A percentile compares a stretch with the other conserved stretches of the same genome.
Conservation (phyloP, 2,329 filamentous ascomycete species). For the Fusarium liriodendri region DNA sequence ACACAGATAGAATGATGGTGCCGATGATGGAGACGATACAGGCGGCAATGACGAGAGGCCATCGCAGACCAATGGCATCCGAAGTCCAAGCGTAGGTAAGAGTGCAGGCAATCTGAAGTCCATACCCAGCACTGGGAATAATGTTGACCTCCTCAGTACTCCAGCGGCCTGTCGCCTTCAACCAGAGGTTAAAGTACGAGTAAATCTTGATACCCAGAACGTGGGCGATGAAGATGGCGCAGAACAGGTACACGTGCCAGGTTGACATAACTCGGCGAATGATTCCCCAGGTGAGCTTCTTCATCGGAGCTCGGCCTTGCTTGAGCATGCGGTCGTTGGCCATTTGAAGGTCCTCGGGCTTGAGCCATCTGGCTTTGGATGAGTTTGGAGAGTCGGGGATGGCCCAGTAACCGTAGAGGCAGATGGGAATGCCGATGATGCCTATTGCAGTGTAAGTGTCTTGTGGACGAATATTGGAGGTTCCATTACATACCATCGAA, state of each 20-base stretch:
- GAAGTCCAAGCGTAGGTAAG: slow-evolving; percentile 67
- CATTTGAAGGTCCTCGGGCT: slow-evolving; percentile 38
- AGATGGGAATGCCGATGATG: slow-evolving; percentile 48
- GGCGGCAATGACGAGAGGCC: slow-evolving; percentile 65
- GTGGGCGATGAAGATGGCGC: slow-evolving; percentile 48
- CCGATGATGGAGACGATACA: slow-evolving; percentile 51
- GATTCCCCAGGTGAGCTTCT: slow-evolving; percentile 45
- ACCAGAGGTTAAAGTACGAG: slow-evolving; percentile 49
- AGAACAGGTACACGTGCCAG: slow-evolving; percentile 49
- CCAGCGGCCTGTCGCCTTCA: slow-evolving; percentile 48
- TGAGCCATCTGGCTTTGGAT: slow-evolving; percentile 44
- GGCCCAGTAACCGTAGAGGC: slow-evolving; percentile 47
- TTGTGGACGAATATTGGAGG: too few species aligned
- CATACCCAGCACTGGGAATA: slow-evolving; percentile 57
- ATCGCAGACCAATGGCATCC: slow-evolving; percentile 62
- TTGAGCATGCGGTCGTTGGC: slow-evolving; percentile 47
- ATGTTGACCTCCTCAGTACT: slow-evolving; percentile 60
- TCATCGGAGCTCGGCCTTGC: slow-evolving; percentile 46
- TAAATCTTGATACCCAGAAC: slow-evolving; percentile 50
- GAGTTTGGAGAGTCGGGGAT: slow-evolving; percentile 47
- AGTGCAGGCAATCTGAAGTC: slow-evolving; percentile 57
- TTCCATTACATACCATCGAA: slow-evolving; percentile 49
- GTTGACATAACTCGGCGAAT: slow-evolving; percentile 44
- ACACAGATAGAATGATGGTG: slow-evolving; percentile 49
- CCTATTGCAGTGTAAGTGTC: background rate